These are phyloP conservation scores for Platanthera guangdongensis DNA, from an alignment of 106 monocot genomes.

Conservation along the genomic window DNA sequence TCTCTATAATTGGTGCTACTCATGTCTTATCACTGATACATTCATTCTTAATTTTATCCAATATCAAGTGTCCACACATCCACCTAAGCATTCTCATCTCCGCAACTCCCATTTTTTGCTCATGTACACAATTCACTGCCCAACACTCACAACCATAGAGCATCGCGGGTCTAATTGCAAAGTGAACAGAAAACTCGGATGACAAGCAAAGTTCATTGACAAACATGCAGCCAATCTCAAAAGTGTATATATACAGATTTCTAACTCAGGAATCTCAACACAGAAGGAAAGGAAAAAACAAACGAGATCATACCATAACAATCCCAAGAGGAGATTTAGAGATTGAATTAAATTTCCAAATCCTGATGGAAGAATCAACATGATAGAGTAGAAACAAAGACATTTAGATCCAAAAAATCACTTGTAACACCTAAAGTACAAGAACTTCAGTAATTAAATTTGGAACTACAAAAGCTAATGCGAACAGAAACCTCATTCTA, in stretches of 20 bases:
- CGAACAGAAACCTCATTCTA: conserved; percentile 7
- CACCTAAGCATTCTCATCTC: too few relatives aligned
- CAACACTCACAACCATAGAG: too few relatives aligned
- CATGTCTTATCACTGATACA: too few relatives aligned
- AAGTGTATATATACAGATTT: not conserved
- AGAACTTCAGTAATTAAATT: not conserved
- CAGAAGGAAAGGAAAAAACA: not conserved
- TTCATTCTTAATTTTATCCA: too few relatives aligned
- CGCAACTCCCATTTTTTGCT: too few relatives aligned
- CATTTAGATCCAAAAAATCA: not conserved
- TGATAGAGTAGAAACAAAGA: not conserved
- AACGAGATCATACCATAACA: not conserved
- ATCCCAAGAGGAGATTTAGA: not conserved
- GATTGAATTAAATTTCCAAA: not conserved
- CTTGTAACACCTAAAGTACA: not conserved
- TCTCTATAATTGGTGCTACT: too few relatives aligned
- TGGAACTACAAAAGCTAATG: not conserved
- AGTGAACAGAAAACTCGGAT: not conserved
- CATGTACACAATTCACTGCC: too few relatives aligned
- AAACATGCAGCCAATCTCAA: not conserved
- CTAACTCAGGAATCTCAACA: not conserved
- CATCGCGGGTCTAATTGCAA: too few relatives aligned
- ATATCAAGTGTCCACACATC: too few relatives aligned
- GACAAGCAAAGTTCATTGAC: not conserved
- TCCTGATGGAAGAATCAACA: not conserved